phyloP scores from a whole-genome alignment of 2,329 filamentous ascomycete species.

The Paecilomyces sp. region DNA sequence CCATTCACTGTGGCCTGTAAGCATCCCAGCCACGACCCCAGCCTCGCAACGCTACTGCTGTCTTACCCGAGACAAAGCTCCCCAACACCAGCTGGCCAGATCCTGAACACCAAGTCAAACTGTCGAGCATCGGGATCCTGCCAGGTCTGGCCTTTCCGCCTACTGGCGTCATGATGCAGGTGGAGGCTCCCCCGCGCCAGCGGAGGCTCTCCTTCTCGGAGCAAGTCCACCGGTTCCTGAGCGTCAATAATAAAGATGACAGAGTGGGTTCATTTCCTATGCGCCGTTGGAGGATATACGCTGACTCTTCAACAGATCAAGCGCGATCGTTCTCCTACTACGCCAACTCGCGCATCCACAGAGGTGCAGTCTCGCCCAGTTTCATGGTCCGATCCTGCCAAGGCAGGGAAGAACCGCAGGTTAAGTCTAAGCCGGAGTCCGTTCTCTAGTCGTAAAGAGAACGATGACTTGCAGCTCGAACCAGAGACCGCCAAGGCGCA shows the following conservation, averaged over 20 bases:
- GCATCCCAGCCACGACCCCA: not conserved
- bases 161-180: not conserved
- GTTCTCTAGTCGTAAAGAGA: not conserved
- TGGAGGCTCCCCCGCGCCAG: conserved; percentile 1
- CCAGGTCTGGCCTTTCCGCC: not conserved
- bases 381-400: not conserved
- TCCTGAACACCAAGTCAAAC: not conserved
- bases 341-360: not conserved
- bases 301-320: not conserved
- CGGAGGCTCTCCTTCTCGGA: conserved; percentile 15
- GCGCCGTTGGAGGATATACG: not conserved
- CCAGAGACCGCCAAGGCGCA: not conserved
- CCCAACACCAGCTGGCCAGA: not conserved
- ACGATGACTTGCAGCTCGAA: not conserved
- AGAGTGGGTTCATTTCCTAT: conserved; percentile 7
- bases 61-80: not conserved
- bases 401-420: not conserved
- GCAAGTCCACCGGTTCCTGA: conserved; percentile 15
- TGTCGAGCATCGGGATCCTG: not conserved
- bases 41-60: not conserved
- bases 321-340: not conserved
- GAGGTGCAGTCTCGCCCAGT: not conserved
- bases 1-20: not conserved
- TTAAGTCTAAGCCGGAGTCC: not conserved
- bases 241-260: conserved; percentile 9